Conservation (phyloP, 2,329 filamentous ascomycete genomes). For the Colletotrichum spinosum region DNA sequence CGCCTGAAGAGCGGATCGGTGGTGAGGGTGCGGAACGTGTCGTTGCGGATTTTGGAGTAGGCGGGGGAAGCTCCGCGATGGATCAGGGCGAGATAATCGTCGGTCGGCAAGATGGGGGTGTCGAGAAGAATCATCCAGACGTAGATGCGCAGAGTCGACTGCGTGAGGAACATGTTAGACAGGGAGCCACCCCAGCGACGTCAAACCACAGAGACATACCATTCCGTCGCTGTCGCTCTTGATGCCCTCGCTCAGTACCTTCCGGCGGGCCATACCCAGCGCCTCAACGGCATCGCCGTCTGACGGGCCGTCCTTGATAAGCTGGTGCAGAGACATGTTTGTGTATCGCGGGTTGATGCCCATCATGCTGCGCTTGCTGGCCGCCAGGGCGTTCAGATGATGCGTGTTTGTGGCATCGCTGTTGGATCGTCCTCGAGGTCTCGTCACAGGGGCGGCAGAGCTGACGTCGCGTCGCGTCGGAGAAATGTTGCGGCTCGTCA, state of each 20-base stretch:
- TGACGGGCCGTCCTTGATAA: slow-evolving; percentile 84
- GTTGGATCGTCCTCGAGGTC: slow-evolving; percentile 73
- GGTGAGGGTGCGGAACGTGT: slow-evolving; percentile 95
- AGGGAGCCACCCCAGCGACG: background rate
- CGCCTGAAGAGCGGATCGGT: slow-evolving; percentile 97
- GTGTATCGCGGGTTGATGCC: slow-evolving; percentile 56
- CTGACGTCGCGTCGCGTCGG: slow-evolving; percentile 36
- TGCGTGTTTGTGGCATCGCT: slow-evolving; percentile 71
- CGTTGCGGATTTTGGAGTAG: slow-evolving; percentile 97
- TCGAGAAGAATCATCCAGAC: slow-evolving; percentile 96
- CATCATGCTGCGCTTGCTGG: slow-evolving; percentile 49
- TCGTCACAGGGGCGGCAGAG: slow-evolving; percentile 38
- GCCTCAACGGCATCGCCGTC: slow-evolving; percentile 72
- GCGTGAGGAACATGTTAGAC: slow-evolving; percentile 2
- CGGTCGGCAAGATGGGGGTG: slow-evolving; percentile 84
- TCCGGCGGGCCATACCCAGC: slow-evolving; percentile 77
- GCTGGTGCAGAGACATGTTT: slow-evolving; percentile 75
- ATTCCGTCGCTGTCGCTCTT: slow-evolving; percentile 85
- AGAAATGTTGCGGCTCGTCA: slow-evolving; percentile 52
- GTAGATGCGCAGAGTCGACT: slow-evolving; percentile 95
- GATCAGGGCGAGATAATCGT: slow-evolving; percentile 89
- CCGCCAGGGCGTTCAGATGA: slow-evolving; percentile 50
- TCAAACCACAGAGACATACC: slow-evolving; percentile 57
- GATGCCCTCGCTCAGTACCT: slow-evolving; percentile 80
- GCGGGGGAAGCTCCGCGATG: slow-evolving; percentile 94